Conservation (phyloP, 768 basidiomycete genomes). For the Russula earlei region DNA sequence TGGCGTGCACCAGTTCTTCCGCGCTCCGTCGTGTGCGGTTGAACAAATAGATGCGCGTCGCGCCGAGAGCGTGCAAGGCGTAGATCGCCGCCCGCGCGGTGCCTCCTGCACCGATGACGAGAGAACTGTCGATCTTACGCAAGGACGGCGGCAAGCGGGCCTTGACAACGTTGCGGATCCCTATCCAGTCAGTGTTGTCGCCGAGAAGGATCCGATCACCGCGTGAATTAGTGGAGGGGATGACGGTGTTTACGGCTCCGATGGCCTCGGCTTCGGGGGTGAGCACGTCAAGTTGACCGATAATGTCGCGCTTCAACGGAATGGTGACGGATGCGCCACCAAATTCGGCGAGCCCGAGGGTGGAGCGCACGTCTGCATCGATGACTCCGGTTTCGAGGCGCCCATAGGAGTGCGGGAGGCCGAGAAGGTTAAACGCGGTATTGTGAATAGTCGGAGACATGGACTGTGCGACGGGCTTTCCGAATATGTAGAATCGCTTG, state of each 20-base stretch:
- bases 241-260: slow-evolving; percentile 93
- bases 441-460: slow-evolving; percentile 94
- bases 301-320: slow-evolving; percentile 87
- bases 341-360: slow-evolving; percentile 60
- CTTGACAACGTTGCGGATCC: slow-evolving; percentile 55
- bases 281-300: slow-evolving; percentile 69
- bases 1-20: slow-evolving; percentile 51
- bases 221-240: slow-evolving; percentile 38
- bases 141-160: slow-evolving; percentile 32
- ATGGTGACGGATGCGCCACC: slow-evolving; percentile 97
- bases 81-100: slow-evolving; percentile 93
- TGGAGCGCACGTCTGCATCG: slow-evolving; percentile 52
- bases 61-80: slow-evolving; percentile 63
- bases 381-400: slow-evolving; percentile 67
- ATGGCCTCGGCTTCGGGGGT: slow-evolving; percentile 77
- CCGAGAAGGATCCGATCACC: slow-evolving; percentile 56
- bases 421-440: slow-evolving; percentile 69
- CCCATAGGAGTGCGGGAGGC: slow-evolving; percentile 75
- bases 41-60: slow-evolving; percentile 68
- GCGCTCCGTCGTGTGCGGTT: slow-evolving; percentile 80
- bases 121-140: slow-evolving; percentile 39
- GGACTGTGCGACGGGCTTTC: slow-evolving; percentile 79
- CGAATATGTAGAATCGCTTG: slow-evolving; percentile 77
- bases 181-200: slow-evolving; percentile 96
- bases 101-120: slow-evolving; percentile 93